These are phyloP conservation scores for Fusarium denticulatum DNA, from an alignment of 2,329 filamentous ascomycete genomes.

Conservation along the genomic window DNA sequence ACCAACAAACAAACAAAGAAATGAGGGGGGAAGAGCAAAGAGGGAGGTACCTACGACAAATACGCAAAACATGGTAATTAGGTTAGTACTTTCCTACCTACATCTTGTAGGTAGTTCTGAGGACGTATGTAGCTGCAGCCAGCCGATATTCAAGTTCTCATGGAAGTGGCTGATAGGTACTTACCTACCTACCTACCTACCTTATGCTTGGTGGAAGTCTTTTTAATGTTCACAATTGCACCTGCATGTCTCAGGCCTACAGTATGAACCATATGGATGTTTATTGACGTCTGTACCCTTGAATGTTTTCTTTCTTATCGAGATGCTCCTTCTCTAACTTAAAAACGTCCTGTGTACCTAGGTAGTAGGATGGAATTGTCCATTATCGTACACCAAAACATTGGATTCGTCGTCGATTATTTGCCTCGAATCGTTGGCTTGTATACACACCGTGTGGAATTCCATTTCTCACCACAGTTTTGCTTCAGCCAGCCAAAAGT, in stretches of 20 bases:
- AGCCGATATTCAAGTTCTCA: conserved; percentile 12
- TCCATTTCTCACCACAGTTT: background rate
- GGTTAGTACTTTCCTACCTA: background rate
- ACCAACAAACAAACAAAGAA: conserved; percentile 13
- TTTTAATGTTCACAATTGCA: background rate
- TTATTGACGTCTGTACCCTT: background rate
- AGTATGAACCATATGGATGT: background rate
- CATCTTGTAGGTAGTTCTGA: background rate
- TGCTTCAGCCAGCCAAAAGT: background rate
- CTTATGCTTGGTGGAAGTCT: background rate
- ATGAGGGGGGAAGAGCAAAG: background rate
- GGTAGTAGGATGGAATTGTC: background rate
- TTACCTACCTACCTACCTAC: too few relatives aligned
- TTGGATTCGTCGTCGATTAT: background rate
- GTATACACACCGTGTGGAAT: background rate
- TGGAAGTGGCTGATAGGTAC: background rate
- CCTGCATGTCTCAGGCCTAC: background rate
- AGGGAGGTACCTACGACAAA: background rate
- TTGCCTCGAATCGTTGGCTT: background rate
- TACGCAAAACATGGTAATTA: too few relatives aligned
- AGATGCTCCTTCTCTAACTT: background rate
- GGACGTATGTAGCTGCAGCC: conserved; percentile 3
- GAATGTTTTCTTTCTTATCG: background rate
- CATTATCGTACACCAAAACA: background rate
- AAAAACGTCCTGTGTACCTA: background rate